Evolutionary conservation across 106 monocot species (phyloP).

Genomic region (Dendrobium nobile): DNA sequence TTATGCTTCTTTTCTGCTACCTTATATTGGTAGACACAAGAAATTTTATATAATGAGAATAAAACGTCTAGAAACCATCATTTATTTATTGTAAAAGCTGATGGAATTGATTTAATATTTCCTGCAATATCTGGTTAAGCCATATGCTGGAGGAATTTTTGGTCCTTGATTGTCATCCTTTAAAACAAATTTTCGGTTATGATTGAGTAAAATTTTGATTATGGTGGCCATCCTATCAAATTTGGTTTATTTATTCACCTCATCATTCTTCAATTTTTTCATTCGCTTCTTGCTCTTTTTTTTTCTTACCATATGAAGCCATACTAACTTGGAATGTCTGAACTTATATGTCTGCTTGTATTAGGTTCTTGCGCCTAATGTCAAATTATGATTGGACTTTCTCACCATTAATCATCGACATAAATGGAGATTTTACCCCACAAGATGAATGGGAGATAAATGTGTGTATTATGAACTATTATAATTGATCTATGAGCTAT

Average conservation of each 20-base stretch:
- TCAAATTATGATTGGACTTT: constrained; percentile 79
- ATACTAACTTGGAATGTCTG: background rate
- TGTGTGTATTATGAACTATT: constrained; percentile 28
- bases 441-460: constrained; percentile 65
- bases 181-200: too few relatives aligned
- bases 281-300: background rate
- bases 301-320: background rate
- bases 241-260: too few relatives aligned
- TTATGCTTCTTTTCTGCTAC: background rate
- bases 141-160: too few relatives aligned
- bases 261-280: background rate
- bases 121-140: background rate
- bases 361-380: constrained; percentile 79
- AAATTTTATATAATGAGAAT: background rate
- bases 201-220: too few relatives aligned
- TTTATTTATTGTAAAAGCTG: background rate
- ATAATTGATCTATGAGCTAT: background rate
- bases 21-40: background rate
- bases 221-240: too few relatives aligned
- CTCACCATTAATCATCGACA: constrained; percentile 82
- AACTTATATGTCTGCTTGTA: background rate
- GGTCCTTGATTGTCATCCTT: too few relatives aligned
- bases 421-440: constrained; percentile 61
- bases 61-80: background rate
- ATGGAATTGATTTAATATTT: background rate